phyloP scores from a whole-genome alignment of 805 yeast species.

The Naumovozyma castellii region DNA sequence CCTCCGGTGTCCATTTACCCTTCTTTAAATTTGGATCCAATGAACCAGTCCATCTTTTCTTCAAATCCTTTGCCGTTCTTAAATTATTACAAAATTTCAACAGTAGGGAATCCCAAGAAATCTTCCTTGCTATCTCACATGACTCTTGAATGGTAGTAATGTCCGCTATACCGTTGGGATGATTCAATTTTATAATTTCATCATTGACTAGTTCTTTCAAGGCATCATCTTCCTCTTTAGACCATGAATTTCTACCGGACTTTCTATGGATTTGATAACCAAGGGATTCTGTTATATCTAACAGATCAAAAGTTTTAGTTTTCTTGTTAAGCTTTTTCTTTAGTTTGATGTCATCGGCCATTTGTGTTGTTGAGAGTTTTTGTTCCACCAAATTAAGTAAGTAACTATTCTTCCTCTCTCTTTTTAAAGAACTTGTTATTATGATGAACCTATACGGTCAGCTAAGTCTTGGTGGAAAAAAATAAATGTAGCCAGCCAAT shows the following conservation, averaged over 20 bases:
- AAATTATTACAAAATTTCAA: constrained; percentile 33
- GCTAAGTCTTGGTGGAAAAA: too few species aligned
- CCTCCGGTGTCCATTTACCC: constrained; percentile 81
- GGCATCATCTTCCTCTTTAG: constrained; percentile 58
- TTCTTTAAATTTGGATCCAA: constrained; percentile 72
- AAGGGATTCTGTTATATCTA: constrained; percentile 53
- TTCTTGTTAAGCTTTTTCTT: constrained; percentile 15
- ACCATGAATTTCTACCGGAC: constrained; percentile 61
- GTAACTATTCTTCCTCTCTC: too few species aligned
- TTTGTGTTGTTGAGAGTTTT: too few species aligned
- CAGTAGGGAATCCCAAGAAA: constrained; percentile 58
- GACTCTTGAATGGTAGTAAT: constrained; percentile 24
- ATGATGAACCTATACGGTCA: too few species aligned
- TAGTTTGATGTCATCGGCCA: constrained; percentile 3
- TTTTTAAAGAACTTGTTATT: too few species aligned
- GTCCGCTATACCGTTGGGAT: constrained; percentile 29
- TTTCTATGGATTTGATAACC: constrained; percentile 69
- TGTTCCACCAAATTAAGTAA: too few species aligned
- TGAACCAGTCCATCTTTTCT: constrained; percentile 81
- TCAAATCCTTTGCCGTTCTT: constrained; percentile 72
- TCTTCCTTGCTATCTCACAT: constrained; percentile 23
- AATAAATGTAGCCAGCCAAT: too few species aligned
- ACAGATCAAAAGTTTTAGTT: constrained; percentile 29
- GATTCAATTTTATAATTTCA: constrained; percentile 28
- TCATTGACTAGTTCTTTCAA: constrained; percentile 37